Evolutionary conservation across 345 rosid genomes (phyloP).

Genomic region (Ceriops zippeliana): DNA sequence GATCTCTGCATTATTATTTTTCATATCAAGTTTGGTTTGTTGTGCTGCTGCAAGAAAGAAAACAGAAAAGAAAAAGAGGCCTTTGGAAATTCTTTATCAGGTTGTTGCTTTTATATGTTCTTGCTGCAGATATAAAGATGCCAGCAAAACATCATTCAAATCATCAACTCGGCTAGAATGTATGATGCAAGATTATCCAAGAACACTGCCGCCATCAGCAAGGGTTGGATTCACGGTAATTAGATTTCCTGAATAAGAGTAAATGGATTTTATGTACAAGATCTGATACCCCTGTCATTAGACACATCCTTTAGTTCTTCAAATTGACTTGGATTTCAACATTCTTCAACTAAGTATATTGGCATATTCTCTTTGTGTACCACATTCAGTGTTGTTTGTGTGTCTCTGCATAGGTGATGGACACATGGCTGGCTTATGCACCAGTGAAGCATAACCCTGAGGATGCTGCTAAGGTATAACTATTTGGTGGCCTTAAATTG

Average conservation of each 20-base stretch:
- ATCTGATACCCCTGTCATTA: not conserved
- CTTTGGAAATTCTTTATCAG: not conserved
- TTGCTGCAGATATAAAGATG: slow-evolving; percentile 77
- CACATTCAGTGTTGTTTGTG: not conserved
- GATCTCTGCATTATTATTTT: not conserved
- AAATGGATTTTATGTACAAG: not conserved
- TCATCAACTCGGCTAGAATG: slow-evolving; percentile 95
- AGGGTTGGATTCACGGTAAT: slow-evolving; percentile 91
- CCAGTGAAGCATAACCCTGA: slow-evolving; percentile 92
- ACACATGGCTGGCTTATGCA: slow-evolving; percentile 87
- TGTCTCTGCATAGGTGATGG: slow-evolving; percentile 52
- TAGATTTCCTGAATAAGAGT: not conserved
- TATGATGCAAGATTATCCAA: slow-evolving; percentile 99
- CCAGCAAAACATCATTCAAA: slow-evolving; percentile 76
- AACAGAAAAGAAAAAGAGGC: not conserved
- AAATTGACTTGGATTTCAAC: no score
- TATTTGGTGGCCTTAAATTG: not conserved
- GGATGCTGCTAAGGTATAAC: slow-evolving; percentile 84
- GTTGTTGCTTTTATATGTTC: slow-evolving; percentile 16
- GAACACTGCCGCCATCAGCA: slow-evolving; percentile 82
- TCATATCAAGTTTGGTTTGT: not conserved
- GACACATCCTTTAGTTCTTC: no score
- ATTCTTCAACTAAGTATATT: no score
- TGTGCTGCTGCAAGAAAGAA: not conserved
- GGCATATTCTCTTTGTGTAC: no score